Conservation (phyloP, 371 early-diverging fungal genomes). For the Nosema muscidifuracis region DNA sequence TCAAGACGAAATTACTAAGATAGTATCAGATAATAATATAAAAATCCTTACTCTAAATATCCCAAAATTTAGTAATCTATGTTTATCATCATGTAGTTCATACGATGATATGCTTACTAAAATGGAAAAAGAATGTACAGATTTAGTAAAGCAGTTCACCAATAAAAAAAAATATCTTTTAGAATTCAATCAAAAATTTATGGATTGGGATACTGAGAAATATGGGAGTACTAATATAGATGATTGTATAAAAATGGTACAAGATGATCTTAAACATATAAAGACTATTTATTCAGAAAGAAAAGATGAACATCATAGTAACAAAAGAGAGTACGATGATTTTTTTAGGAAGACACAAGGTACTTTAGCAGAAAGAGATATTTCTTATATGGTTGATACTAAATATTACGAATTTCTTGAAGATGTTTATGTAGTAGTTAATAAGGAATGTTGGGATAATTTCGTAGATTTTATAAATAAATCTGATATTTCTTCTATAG, state of each 20-base stretch:
- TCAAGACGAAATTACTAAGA: not conserved
- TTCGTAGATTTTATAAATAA: conserved; percentile 11
- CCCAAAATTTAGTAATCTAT: not conserved
- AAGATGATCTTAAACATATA: not conserved
- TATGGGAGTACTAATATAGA: not conserved
- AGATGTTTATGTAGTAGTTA: conserved; percentile 15
- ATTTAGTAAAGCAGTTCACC: not conserved
- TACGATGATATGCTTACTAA: not conserved
- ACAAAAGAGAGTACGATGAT: conserved; percentile 10
- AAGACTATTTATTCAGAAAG: not conserved
- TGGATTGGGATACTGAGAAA: not conserved
- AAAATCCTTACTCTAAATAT: not conserved
- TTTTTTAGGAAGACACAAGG: conserved; percentile 12
- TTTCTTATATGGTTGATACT: not conserved
- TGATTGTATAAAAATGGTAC: not conserved
- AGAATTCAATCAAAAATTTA: not conserved
- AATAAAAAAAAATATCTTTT: not conserved
- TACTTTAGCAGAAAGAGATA: conserved; percentile 8
- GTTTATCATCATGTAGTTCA: not conserved
- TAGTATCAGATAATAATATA: not conserved
- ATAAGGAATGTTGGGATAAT: not conserved
- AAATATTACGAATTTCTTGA: conserved; percentile 22
- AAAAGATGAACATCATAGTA: not conserved
- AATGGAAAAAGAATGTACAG: conserved; percentile 3
- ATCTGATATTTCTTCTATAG: conserved; percentile 6